A percentile compares a stretch with the other conserved stretches of the same genome.
phyloP scores from a whole-genome alignment of 768 basidiomycete genomes.

The Macrolepiota dolichaula region DNA sequence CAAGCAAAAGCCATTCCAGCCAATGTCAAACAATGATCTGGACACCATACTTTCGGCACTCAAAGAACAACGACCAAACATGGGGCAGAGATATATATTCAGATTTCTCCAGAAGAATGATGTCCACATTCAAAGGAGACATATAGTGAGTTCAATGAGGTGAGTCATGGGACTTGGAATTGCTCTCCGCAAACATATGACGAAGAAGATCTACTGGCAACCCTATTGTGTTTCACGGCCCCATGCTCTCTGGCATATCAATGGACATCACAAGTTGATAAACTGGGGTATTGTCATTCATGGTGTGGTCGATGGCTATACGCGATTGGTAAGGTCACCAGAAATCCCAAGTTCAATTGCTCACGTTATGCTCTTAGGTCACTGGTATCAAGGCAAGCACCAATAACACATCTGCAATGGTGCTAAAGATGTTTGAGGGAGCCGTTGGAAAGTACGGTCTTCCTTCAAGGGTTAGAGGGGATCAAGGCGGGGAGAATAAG shows the following conservation, averaged over 20 bases:
- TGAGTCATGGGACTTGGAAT: background rate
- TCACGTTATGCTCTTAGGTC: background rate
- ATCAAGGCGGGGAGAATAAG: background rate
- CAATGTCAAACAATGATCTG: background rate
- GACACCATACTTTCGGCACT: background rate
- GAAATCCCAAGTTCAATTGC: background rate
- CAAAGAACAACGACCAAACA: background rate
- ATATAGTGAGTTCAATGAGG: background rate
- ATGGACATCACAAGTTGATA: background rate
- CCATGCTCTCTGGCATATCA: background rate
- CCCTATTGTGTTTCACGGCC: background rate
- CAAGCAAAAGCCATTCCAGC: background rate
- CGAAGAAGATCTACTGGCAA: background rate
- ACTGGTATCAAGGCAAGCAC: background rate
- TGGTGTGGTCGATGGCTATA: background rate
- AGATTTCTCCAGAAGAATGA: background rate
- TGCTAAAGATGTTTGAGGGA: background rate
- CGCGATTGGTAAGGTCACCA: background rate
- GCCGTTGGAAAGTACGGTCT: background rate
- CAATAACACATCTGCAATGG: background rate
- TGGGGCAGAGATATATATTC: background rate
- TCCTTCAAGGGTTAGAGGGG: background rate
- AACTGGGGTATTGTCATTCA: background rate
- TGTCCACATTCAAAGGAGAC: background rate
- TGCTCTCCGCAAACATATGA: background rate